These are phyloP conservation scores for Trametes maxima DNA, from an alignment of 768 basidiomycete genomes.

Conservation along the genomic window DNA sequence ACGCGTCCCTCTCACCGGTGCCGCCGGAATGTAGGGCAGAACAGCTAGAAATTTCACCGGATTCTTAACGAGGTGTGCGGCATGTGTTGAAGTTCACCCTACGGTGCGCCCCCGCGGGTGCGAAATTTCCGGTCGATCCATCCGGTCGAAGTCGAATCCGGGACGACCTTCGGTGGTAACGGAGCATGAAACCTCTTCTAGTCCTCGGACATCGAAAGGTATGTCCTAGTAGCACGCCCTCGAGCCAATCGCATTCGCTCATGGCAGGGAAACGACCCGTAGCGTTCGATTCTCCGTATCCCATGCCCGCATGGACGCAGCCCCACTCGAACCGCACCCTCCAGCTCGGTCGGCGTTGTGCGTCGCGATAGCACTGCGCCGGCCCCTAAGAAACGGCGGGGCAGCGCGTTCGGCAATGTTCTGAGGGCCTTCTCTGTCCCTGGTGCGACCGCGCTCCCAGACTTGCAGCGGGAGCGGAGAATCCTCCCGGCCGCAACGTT, in stretches of 20 bases:
- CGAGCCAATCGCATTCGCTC: not conserved
- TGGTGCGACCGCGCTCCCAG: slow-evolving; percentile 13
- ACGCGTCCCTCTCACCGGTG: too few relatives aligned
- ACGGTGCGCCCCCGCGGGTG: too few relatives aligned
- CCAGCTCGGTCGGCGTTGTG: not conserved
- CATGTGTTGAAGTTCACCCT: too few relatives aligned
- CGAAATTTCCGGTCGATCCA: too few relatives aligned
- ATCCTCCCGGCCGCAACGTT: slow-evolving; percentile 1
- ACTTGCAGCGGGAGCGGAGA: not conserved
- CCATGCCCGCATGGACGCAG: slow-evolving; percentile 11
- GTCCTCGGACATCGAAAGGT: not conserved
- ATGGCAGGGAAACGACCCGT: not conserved
- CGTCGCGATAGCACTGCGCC: not conserved
- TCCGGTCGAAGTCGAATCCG: too few relatives aligned
- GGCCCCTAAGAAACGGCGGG: slow-evolving; percentile 1
- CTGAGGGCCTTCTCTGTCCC: not conserved
- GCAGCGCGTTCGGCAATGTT: not conserved
- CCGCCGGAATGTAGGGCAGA: too few relatives aligned
- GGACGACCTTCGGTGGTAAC: too few relatives aligned
- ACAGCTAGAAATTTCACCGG: too few relatives aligned
- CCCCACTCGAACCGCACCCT: not conserved
- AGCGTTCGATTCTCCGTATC: not conserved
- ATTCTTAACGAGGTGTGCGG: too few relatives aligned
- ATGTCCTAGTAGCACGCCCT: not conserved
- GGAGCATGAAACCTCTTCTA: too few relatives aligned